phyloP scores from a whole-genome alignment of 306 rosid genomes.

The Prunus persica region Prunus_persica_NCBIv2 NC_034010.1:19234001-19234500 shows the following conservation, averaged over 20 bases:
- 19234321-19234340: background rate
- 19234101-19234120: background rate
- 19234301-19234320: background rate
- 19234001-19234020: background rate
- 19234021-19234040: background rate
- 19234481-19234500: background rate
- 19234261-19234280: background rate
- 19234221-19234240: background rate
- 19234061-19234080: background rate
- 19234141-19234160: slow-evolving; percentile 91
- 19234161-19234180: slow-evolving; percentile 78
- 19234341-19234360: background rate
- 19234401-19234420: background rate
- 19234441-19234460: background rate
- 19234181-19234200: slow-evolving; percentile 98
- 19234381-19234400: background rate
- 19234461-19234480: background rate
- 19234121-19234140: background rate
- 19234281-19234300: background rate
- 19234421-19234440: background rate
- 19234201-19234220: slow-evolving; percentile 96
- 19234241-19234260: slow-evolving; percentile 3
- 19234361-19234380: background rate
- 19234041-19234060: background rate
- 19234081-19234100: background rate